phyloP scores from a whole-genome alignment of 129 eudicot genomes.

The Pseudognaphalium luteoalbum region DNA sequence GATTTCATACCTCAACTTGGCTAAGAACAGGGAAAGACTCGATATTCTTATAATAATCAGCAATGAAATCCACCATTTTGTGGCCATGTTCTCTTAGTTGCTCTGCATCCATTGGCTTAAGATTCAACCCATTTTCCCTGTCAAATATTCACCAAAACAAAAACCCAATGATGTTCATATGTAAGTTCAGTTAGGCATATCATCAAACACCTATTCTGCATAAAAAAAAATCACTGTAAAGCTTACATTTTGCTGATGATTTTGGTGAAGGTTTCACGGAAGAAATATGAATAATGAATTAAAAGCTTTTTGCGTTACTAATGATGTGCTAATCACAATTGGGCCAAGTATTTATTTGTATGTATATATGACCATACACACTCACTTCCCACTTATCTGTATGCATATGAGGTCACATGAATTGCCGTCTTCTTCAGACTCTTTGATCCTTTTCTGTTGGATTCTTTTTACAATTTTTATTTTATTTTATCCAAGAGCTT shows the following conservation, averaged over 20 bases:
- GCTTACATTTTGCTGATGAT: slow-evolving; percentile 27
- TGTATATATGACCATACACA: neutral
- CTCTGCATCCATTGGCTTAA: slow-evolving; percentile 97
- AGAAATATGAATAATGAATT: neutral
- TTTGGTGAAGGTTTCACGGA: neutral
- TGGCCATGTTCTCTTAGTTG: slow-evolving; percentile 85
- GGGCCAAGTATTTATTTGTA: neutral
- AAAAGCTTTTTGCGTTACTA: neutral
- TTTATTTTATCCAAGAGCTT: too few relatives aligned
- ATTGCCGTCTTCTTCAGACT: neutral
- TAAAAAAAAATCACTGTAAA: neutral
- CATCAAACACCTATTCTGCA: slow-evolving; percentile 34
- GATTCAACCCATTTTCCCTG: slow-evolving; percentile 76
- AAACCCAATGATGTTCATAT: neutral
- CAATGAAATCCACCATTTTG: slow-evolving; percentile 96
- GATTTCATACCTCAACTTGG: slow-evolving; percentile 77
- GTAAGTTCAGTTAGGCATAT: slow-evolving; percentile 15
- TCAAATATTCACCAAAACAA: slow-evolving; percentile 7
- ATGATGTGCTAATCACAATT: neutral
- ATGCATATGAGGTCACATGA: neutral
- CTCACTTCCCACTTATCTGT: neutral
- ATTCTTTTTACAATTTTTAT: too few relatives aligned
- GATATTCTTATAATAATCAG: slow-evolving; percentile 91
- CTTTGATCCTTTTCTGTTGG: neutral
- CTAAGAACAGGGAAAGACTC: slow-evolving; percentile 91